phyloP scores from a whole-genome alignment of 2,329 filamentous ascomycete genomes.

The Lachnellula suecica region DNA sequence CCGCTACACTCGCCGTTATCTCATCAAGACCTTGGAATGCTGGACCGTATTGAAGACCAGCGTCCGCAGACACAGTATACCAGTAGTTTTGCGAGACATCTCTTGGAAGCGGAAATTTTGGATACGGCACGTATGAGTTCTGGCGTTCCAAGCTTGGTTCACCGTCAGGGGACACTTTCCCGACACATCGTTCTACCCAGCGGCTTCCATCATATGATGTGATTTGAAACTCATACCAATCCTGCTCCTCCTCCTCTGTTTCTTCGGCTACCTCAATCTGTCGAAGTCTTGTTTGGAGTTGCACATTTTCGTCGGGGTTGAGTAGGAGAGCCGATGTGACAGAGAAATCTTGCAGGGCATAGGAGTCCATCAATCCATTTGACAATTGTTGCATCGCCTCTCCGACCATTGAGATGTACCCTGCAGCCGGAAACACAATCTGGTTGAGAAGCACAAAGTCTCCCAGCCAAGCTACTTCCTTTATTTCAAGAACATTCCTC shows the following conservation, averaged over 20 bases:
- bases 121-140: background rate
- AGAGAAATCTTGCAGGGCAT: background rate
- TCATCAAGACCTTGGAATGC: background rate
- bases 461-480: slow-evolving; percentile 1
- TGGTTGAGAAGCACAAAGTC: slow-evolving; percentile 3
- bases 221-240: slow-evolving; percentile 5
- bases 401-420: slow-evolving; percentile 1
- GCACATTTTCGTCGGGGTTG: background rate
- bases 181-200: slow-evolving; percentile 4
- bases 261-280: background rate
- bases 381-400: background rate
- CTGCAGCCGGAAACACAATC: slow-evolving; percentile 1
- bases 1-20: background rate
- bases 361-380: background rate
- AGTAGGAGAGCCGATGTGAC: background rate
- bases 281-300: background rate
- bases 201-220: background rate
- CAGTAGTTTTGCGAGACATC: background rate
- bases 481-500: background rate
- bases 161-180: background rate
- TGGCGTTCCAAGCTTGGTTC: background rate
- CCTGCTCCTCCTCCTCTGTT: background rate
- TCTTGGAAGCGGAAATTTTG: background rate
- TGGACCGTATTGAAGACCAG: background rate
- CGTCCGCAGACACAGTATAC: background rate